phyloP scores from a whole-genome alignment of 371 early-diverging fungal genomes.

The Choanephora cucurbitarum region DNA sequence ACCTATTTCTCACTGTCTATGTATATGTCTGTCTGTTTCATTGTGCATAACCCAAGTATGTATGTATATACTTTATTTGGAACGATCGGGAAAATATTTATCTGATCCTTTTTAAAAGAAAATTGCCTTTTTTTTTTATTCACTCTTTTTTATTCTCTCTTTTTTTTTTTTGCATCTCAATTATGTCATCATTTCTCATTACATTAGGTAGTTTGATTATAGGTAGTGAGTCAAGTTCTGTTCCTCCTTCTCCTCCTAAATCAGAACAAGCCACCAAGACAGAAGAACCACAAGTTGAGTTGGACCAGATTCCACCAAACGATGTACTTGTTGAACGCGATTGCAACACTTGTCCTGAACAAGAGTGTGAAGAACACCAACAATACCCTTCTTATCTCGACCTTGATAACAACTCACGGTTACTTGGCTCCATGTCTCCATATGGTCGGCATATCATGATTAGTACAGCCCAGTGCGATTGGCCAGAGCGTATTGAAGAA shows the following conservation, averaged over 20 bases:
- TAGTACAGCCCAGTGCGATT: slow-evolving; percentile 62
- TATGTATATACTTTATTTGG: background rate
- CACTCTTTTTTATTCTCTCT: slow-evolving; percentile 7
- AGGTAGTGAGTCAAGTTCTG: background rate
- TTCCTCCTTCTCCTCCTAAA: background rate
- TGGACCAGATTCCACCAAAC: slow-evolving; percentile 39
- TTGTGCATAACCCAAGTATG: too few species aligned
- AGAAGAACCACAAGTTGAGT: slow-evolving; percentile 9
- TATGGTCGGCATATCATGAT: slow-evolving; percentile 74
- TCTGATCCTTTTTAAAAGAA: slow-evolving; percentile 11
- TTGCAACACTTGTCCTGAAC: slow-evolving; percentile 45
- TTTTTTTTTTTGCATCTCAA: slow-evolving; percentile 6
- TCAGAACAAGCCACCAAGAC: background rate
- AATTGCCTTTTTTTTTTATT: background rate
- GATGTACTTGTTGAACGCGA: slow-evolving; percentile 31
- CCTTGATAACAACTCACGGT: slow-evolving; percentile 54
- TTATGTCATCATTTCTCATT: slow-evolving; percentile 15
- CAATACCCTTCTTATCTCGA: slow-evolving; percentile 67
- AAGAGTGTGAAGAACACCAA: slow-evolving; percentile 59
- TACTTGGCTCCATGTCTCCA: slow-evolving; percentile 70
- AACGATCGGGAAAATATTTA: slow-evolving; percentile 16
- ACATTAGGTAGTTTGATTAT: background rate
- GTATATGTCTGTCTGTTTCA: too few species aligned
- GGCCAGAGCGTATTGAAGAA: slow-evolving; percentile 65
- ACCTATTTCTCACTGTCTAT: too few species aligned